Conservation (phyloP, 371 early-diverging fungal genomes). For the Mucor saturninus region DNA sequence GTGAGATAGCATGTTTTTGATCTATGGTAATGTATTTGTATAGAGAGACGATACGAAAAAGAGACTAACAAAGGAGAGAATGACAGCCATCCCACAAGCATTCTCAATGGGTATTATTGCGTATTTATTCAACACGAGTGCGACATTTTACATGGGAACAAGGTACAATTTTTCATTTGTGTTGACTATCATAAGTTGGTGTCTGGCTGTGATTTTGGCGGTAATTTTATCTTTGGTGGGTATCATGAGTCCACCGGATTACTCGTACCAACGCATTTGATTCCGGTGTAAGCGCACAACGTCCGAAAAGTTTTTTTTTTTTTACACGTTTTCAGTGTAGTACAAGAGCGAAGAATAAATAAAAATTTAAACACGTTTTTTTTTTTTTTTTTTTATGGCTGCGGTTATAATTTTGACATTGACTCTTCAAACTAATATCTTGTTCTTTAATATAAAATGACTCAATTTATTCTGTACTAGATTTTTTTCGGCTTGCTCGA, state of each 20-base stretch:
- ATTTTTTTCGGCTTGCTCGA: too few species aligned
- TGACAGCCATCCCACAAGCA: conserved; percentile 34
- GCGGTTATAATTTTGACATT: neutral
- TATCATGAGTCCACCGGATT: conserved; percentile 49
- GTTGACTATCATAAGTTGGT: conserved; percentile 53
- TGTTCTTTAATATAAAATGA: too few species aligned
- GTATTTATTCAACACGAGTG: conserved; percentile 49
- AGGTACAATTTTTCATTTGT: conserved; percentile 53
- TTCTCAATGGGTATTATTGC: conserved; percentile 52
- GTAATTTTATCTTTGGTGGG: conserved; percentile 41
- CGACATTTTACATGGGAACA: conserved; percentile 52
- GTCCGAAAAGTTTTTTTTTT: neutral
- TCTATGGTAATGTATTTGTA: conserved; percentile 25
- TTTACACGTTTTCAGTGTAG: conserved; percentile 1
- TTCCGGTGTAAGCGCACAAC: neutral
- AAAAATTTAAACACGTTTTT: neutral
- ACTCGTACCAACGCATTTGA: conserved; percentile 35
- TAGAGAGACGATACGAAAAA: neutral
- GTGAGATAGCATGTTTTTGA: conserved; percentile 25
- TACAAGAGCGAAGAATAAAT: neutral
- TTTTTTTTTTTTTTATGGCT: conserved; percentile 2
- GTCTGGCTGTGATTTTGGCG: conserved; percentile 39
- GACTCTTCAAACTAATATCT: neutral
- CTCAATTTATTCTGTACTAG: too few species aligned
- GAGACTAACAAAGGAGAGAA: neutral